Base-by-base conservation (phyloP, 2,329 filamentous ascomycete genomes). In the Myriosclerotinia duriaeana region DNA sequence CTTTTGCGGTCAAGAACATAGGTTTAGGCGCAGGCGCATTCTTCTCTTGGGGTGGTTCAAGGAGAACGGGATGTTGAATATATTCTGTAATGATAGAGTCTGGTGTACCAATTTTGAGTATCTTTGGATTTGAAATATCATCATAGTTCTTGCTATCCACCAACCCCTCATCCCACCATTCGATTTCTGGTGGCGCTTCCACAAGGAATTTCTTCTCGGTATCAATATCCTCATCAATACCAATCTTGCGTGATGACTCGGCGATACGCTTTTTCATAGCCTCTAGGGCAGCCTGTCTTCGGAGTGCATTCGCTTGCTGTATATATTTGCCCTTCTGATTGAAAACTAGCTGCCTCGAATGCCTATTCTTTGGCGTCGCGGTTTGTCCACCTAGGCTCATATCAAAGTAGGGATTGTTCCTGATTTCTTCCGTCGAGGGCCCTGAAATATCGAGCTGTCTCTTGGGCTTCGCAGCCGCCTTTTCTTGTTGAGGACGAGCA, bases 251-350 rank as follows among this genome's bases (percentile, higher is more conserved):
- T 14, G 93, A 90, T 72, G 92, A 89, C 72, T 90, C 90, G 1
- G 94, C 94, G 72, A 99, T 96, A 66, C 90, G 86, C 81, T 90
- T 93, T 79, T 98, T 98, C 88, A 99, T 94, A 69, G 89, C 89
- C 81, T 99, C 96, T 38, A 99, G 82, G 61, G 90, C 89, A 53
- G 90, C 92, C 79, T 97, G 93, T 68, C 92, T 87, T 69, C 95
- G 89, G 63, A 97, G 81, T 66, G 93, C 93, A 77, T 92, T 94
- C 9, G 91, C 95, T 79, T 98, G 94, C 70, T 93, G 89, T 68
- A 98, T 97, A 75, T 97, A 98, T 83, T 98, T 98, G 64, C 95
- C 95, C 78, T 96, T 96, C 72, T 93, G 89, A 74, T 97, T 97
- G 82, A 99, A 98, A 15, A 92, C 81, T 22, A 99, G 83, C 70